phyloP scores from a whole-genome alignment of 805 yeast species.

The Metschnikowia cerradonensis region DNA sequence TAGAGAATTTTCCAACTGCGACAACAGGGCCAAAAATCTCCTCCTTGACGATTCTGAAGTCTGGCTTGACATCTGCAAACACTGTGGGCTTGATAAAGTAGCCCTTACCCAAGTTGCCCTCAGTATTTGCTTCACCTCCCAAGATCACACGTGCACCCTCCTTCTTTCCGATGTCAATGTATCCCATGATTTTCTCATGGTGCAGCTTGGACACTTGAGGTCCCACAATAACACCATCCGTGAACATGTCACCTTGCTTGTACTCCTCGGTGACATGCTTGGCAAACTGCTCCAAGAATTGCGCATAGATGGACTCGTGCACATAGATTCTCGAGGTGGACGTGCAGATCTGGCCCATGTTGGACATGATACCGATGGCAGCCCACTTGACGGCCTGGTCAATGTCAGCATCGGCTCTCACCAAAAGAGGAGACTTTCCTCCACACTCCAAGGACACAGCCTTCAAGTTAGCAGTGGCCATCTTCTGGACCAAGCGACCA shows the following conservation, averaged over 20 bases:
- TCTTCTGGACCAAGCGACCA: slow-evolving; percentile 59
- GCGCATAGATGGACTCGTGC: slow-evolving; percentile 53
- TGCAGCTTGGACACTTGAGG: slow-evolving; percentile 60
- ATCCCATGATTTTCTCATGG: slow-evolving; percentile 47
- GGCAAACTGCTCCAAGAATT: slow-evolving; percentile 44
- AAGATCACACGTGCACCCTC: slow-evolving; percentile 41
- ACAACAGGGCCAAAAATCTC: slow-evolving; percentile 91
- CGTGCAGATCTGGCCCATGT: slow-evolving; percentile 67
- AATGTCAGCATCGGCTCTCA: slow-evolving; percentile 60
- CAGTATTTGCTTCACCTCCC: slow-evolving; percentile 41
- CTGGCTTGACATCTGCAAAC: slow-evolving; percentile 63
- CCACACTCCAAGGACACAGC: slow-evolving; percentile 69
- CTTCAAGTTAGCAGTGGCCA: slow-evolving; percentile 59
- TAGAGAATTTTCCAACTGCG: slow-evolving; percentile 57
- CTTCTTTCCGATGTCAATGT: slow-evolving; percentile 41
- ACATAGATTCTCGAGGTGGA: slow-evolving; percentile 61
- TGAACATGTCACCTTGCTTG: slow-evolving; percentile 55
- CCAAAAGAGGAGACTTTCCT: slow-evolving; percentile 64
- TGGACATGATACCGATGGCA: slow-evolving; percentile 58
- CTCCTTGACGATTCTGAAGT: slow-evolving; percentile 65
- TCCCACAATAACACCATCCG: slow-evolving; percentile 47
- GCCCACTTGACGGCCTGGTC: slow-evolving; percentile 69
- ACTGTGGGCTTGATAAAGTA: slow-evolving; percentile 73
- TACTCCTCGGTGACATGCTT: slow-evolving; percentile 46
- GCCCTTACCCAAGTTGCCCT: slow-evolving; percentile 44